Evolutionary conservation across 2,329 filamentous ascomycete species (phyloP), one percentile per base, ranked within the genome.

Genomic region (Diaporthe destruens): DNA sequence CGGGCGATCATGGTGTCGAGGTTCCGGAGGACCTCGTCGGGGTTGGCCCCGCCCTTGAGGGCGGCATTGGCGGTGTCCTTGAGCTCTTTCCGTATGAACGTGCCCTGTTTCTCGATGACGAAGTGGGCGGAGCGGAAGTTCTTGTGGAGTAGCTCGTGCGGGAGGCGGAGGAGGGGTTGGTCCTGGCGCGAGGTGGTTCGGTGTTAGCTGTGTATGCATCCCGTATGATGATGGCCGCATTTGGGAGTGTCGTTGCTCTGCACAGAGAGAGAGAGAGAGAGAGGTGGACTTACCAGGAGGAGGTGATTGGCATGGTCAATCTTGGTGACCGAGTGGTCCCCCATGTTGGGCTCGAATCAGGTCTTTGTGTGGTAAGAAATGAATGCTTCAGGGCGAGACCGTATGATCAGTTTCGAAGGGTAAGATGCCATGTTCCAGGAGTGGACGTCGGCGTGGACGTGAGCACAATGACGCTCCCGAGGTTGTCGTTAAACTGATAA

Each of bases 131-230:
- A 91, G 78, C 97, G 96, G 84, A 98, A 97, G 84, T 97, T 98
- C 81, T 96, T 96, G 71, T 95, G 93, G 29, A 97, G 91, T 72
- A 98, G 92, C 81, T 98, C 96, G 83, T 96, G 93, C 23, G 96
- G 96, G 29, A 98, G 90, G 44, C 95, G 94, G 76, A 99, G 91
- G 76, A 98, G 93, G 5, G 96, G 93, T 88, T 98, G 96, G 80
- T 99, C 96, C 95, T 96, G 47, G 66, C 23, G 18, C 47, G 76
- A 29, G 36, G 65, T 73, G 42, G 57, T 56, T 34, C 66, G 47
- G 71, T 36, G 67, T 68, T 39, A 36, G 69, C 67, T 72, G 39
- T 42, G 32, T 70, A 36, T 42, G 2, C 29, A 29, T 29, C 47
- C 18, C 20, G 49, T 8, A 6, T 3, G 47, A 7, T 29, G 44